Evolutionary conservation across 345 rosid genomes (phyloP), one percentile per base, ranked within the genome.

Genomic region (Gossypium thurberi): DNA sequence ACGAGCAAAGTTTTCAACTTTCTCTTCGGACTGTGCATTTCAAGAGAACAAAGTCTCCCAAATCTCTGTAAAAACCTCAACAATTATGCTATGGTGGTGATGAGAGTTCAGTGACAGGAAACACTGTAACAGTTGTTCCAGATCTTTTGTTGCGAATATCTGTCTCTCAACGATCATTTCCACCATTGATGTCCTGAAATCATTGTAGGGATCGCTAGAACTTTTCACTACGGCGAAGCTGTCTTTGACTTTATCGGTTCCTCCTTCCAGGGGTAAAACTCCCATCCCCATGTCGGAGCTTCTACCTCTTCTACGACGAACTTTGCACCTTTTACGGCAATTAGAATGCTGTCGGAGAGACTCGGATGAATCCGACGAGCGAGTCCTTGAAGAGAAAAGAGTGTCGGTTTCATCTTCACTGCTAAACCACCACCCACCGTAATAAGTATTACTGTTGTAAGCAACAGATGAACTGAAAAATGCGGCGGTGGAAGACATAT

Each of bases 221-320:
- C 86, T 83, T 88, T 89, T 91, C 84, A 89, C 97, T 69, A 94
- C 92, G 0, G 97, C 98, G 28, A 87, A 86, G 84, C 97, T 91
- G 52, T 82, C 96, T 56, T 84, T 83, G 48, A 90, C 88, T 70
- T 85, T 82, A 63, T 82, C 79, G 18, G 58, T 81, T 7, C 21
- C 78, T 61, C 21, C 78, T 65, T 58, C 72, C 57, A 76, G 15
- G 4, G 78, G 78, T 65, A 76, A 15, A 42, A 75, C 73, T n/a
- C 74, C 82, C 58, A 72, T 58, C n/a, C 77, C 83, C 58, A 67
- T 58, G 14, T 80, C 74, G 20, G 40, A 33, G 40, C 65, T 62
- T 14, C 23, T 42, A 9, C 73, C 71, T 53, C 76, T 58, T 62
- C 78, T 60, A 66, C 79, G 72, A 21, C 76, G 42, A 47, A 73